Percentiles rank a stretch among this genome's conserved stretches.
phyloP scores from a whole-genome alignment of 768 basidiomycete genomes.

The Paxillus involutus region DNA sequence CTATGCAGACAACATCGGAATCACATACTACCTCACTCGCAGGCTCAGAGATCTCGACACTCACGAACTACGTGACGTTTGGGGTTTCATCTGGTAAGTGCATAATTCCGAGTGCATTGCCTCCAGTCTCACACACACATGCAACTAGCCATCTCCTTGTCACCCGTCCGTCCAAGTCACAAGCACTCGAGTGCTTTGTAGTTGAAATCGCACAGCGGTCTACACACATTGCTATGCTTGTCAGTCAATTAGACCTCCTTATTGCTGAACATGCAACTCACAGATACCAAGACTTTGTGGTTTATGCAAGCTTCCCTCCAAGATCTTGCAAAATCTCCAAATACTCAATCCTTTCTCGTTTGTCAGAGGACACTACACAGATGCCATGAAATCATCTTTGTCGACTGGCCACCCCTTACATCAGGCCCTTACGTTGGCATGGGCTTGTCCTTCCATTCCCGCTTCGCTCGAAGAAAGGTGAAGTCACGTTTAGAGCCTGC shows the following conservation, averaged over 20 bases:
- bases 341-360: conserved; percentile 79
- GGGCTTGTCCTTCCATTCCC: conserved; percentile 46
- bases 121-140: conserved; percentile 15
- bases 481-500: conserved; percentile 73
- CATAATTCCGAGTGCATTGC: not conserved
- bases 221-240: conserved; percentile 93
- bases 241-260: conserved; percentile 46
- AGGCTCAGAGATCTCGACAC: conserved; percentile 68
- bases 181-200: conserved; percentile 93
- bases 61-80: conserved; percentile 76
- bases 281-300: conserved; percentile 77
- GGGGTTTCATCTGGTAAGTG: conserved; percentile 84
- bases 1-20: conserved; percentile 87
- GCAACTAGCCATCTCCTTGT: conserved; percentile 83
- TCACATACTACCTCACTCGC: conserved; percentile 85
- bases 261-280: conserved; percentile 12
- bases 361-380: conserved; percentile 89
- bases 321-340: conserved; percentile 57
- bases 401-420: conserved; percentile 70
- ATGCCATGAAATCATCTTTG: conserved; percentile 97
- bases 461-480: conserved; percentile 60
- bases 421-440: conserved; percentile 68
- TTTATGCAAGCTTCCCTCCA: conserved; percentile 96
- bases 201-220: conserved; percentile 86
- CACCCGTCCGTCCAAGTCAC: conserved; percentile 87